Base-by-base conservation (phyloP, 2,329 filamentous ascomycete genomes). In the Emergomyces africanus region DNA sequence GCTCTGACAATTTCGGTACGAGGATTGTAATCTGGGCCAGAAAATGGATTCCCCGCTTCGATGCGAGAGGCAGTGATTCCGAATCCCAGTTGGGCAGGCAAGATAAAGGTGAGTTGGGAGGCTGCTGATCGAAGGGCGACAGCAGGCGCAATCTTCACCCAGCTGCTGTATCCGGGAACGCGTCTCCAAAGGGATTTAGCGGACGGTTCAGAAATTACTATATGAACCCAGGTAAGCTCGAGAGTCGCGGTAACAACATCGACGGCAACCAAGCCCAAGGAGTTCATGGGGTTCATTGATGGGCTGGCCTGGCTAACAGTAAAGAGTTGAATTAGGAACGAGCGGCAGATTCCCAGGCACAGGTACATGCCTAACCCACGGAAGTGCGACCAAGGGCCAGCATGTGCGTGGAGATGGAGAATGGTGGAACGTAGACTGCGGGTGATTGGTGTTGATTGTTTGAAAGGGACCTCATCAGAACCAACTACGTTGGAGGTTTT, bases 191-290 rank as follows among this genome's bases (percentile, higher is more conserved):
- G 90, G 65, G 75, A 76, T 70, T 82, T 81, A 54, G 77, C 69
- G 59, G 81, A 85, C 5, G 84, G 83, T 57, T 83, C 78, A 1
- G 89, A 85, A 69, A 96, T 90, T 70, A 95, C 83, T 67, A 88
- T 85, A 72, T 96, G 90, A 3, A 90, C 88, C 90, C 90, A 96
- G 57, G 83, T 81, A 65, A 91, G 82, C 70, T 83, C 81, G 61
- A 92, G 72, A 67, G 87, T 87, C 42, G 86, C 81, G 37, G 88
- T 77, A 23, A 81, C 71, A 25, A 92, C 71, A 57, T 81, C 78
- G 30, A 83, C 78, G 48, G 87, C 60, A 55, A 86, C 78, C 57
- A 78, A 78, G 58, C 77, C 76, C 58, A 88, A 44, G 30, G 75
- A 63, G 63, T 74, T 68, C 58, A 85, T 64, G 56, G 76, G 68